A percentile compares a stretch with the other conserved stretches of the same genome.
Conservation (phyloP, 495 filamentous ascomycete genomes). For the Tetracladium setigerum region DNA sequence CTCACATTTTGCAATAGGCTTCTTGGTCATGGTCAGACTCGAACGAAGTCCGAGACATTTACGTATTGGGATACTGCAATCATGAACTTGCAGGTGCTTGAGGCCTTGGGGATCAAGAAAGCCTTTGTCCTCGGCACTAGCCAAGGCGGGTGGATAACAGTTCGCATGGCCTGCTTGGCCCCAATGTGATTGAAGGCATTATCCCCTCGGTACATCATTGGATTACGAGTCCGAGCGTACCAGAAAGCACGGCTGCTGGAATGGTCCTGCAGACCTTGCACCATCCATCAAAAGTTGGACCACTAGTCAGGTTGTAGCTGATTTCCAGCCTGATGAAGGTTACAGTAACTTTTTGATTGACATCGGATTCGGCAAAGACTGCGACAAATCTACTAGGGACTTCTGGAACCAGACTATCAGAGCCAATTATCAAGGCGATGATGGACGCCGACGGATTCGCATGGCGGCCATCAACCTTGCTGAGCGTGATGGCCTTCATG, state of each 20-base stretch:
- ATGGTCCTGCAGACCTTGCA: conserved; percentile 34
- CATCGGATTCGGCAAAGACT: conserved; percentile 47
- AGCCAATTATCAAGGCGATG: conserved; percentile 48
- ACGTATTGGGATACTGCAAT: conserved; percentile 50
- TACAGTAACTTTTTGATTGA: conserved; percentile 48
- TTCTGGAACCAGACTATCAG: conserved; percentile 49
- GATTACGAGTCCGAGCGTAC: conserved; percentile 49
- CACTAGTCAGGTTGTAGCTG: conserved; percentile 30
- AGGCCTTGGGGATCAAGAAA: conserved; percentile 43
- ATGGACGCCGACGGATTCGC: conserved; percentile 44
- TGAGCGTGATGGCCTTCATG: conserved; percentile 48
- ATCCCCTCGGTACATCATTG: conserved; percentile 52
- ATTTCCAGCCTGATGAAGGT: conserved; percentile 44
- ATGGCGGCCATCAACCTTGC: conserved; percentile 52
- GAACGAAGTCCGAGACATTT: conserved; percentile 33
- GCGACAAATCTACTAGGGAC: conserved; percentile 26
- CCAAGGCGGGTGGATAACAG: conserved; percentile 56
- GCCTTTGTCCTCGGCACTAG: conserved; percentile 52
- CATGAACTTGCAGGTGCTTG: conserved; percentile 37
- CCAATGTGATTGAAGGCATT: conserved; percentile 43
- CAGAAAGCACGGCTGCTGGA: conserved; percentile 49
- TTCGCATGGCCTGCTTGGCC: conserved; percentile 52
- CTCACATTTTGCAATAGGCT: too few relatives aligned
- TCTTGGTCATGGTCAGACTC: conserved; percentile 44
- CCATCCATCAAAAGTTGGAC: conserved; percentile 41